Conservation (phyloP, 2,329 filamentous ascomycete genomes). For the Hymenoscyphus fructigenus region DNA sequence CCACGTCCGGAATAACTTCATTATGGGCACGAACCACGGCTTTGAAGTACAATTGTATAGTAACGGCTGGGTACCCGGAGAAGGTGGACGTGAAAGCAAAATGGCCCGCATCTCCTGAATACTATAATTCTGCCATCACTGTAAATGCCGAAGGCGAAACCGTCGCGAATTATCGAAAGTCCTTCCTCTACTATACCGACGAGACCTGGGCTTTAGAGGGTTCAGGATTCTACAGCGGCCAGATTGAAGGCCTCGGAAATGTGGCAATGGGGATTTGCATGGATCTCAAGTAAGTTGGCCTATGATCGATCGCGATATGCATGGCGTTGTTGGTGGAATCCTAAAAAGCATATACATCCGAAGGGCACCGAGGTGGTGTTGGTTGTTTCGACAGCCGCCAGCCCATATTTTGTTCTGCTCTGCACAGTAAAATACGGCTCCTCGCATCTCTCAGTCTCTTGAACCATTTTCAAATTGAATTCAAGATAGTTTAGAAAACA, state of each 20-base stretch:
- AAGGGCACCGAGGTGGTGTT: neutral
- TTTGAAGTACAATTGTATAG: slow-evolving; percentile 63
- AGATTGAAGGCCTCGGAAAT: slow-evolving; percentile 49
- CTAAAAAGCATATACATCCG: neutral
- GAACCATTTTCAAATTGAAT: neutral
- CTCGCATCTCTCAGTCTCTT: neutral
- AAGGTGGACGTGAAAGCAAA: slow-evolving; percentile 51
- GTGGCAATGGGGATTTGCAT: slow-evolving; percentile 62
- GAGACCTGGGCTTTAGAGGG: slow-evolving; percentile 62
- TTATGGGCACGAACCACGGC: slow-evolving; percentile 70
- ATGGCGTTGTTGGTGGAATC: slow-evolving; percentile 1
- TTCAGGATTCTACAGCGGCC: slow-evolving; percentile 46
- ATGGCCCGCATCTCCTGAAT: slow-evolving; percentile 52
- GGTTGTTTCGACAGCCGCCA: neutral
- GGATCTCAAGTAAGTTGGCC: slow-evolving; percentile 55
- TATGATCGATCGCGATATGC: slow-evolving; percentile 7
- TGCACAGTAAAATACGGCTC: neutral
- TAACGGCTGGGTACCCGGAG: slow-evolving; percentile 75
- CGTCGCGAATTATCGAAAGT: slow-evolving; percentile 60
- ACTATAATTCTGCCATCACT: slow-evolving; percentile 55
- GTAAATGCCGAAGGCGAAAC: slow-evolving; percentile 60
- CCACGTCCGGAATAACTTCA: slow-evolving; percentile 63
- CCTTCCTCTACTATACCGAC: slow-evolving; percentile 57
- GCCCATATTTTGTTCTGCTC: neutral
- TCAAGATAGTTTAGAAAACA: neutral